Evolutionary conservation across 176 grass and related monocot species (phyloP).

Genomic region (Triticum urartu): DNA sequence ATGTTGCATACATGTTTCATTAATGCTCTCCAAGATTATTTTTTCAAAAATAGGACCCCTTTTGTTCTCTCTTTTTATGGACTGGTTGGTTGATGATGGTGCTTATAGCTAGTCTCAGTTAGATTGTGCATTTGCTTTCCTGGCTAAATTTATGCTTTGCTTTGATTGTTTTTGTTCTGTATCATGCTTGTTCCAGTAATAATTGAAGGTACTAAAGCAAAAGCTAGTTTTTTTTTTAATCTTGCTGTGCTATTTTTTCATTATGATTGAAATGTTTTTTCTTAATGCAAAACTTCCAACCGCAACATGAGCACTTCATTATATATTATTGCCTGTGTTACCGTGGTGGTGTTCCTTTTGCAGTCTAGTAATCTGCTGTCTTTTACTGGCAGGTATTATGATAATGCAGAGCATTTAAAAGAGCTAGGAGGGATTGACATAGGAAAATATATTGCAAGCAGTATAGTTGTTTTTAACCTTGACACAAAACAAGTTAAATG

Average conservation of each 20-base stretch:
- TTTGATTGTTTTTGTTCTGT: constrained; percentile 17
- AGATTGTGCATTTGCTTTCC: constrained; percentile 15
- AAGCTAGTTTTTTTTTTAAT: constrained; percentile 34
- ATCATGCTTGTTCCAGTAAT: neutral
- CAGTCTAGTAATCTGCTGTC: constrained; percentile 24
- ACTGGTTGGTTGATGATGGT: neutral
- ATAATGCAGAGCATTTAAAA: constrained; percentile 55
- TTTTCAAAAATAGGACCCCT: constrained; percentile 9
- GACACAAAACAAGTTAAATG: constrained; percentile 93
- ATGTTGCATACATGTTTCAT: neutral
- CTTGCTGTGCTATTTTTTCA: constrained; percentile 15
- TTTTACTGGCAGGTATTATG: constrained; percentile 74
- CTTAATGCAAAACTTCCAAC: constrained; percentile 14
- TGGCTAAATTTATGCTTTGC: constrained; percentile 4
- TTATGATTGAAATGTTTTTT: constrained; percentile 16
- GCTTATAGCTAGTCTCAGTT: constrained; percentile 11
- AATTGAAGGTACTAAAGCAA: neutral
- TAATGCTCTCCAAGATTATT: constrained; percentile 9
- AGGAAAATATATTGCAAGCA: constrained; percentile 82
- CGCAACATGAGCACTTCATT: neutral
- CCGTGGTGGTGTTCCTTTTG: constrained; percentile 8
- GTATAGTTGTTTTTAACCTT: constrained; percentile 95
- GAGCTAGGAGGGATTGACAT: constrained; percentile 80
- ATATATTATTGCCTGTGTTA: neutral
- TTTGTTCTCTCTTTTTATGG: constrained; percentile 10